Evolutionary conservation across 257 asterid species (phyloP).

Genomic region (Solanum sitiens): DNA sequence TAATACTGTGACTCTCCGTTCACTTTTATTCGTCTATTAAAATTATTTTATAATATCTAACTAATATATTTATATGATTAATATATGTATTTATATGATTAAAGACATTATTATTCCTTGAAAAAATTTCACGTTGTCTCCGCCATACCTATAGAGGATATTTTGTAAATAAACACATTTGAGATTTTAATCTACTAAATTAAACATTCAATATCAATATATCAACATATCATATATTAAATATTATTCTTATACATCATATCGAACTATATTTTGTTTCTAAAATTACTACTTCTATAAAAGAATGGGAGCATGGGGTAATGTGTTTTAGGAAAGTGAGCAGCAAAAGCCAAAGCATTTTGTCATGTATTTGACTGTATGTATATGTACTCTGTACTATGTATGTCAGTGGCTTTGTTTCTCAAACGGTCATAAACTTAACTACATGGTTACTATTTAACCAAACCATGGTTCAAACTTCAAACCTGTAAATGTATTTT

Average conservation of each 20-base stretch:
- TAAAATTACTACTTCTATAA: background rate
- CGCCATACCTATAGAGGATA: no score
- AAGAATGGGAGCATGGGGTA: background rate
- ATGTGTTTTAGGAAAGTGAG: conserved; percentile 17
- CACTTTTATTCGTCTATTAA: background rate
- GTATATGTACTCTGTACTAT: background rate
- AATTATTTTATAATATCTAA: no score
- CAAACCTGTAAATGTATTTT: background rate
- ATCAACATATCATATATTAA: no score
- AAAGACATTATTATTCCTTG: no score
- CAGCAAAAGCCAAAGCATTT: background rate
- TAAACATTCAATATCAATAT: no score
- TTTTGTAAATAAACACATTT: no score
- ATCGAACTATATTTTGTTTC: no score
- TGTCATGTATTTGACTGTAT: conserved; percentile 9
- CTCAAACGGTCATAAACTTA: conserved; percentile 28
- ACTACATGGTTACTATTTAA: background rate
- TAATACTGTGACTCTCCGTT: background rate
- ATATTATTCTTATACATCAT: accelerated
- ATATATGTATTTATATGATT: no score
- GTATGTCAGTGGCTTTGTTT: background rate
- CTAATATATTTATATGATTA: no score
- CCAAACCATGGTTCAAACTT: conserved; percentile 8
- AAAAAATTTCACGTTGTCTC: no score
- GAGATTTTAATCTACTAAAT: no score